A percentile compares a stretch with the other conserved stretches of the same genome.
Evolutionary conservation across 2,329 filamentous ascomycete species (phyloP).

Genomic region (Cladosporium sp.): DNA sequence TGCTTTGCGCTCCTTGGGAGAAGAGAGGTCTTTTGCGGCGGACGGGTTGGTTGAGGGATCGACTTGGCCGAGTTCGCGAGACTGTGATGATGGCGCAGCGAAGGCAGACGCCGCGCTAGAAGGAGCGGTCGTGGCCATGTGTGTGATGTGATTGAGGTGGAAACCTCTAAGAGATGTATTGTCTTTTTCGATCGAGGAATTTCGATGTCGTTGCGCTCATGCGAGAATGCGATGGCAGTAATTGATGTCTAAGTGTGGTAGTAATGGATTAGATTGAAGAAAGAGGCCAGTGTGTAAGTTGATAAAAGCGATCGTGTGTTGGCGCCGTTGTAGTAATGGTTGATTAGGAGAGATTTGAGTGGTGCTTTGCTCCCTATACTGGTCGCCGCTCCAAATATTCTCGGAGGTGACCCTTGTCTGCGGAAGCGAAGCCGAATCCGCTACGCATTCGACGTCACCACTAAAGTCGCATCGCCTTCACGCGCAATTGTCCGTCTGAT

Average conservation of each 20-base stretch:
- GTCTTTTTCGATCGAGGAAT: neutral
- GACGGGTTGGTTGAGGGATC: slow-evolving; percentile 26
- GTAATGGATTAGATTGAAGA: neutral
- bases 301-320: neutral
- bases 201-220: neutral
- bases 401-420: no score
- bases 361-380: neutral
- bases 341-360: neutral
- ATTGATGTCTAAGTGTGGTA: neutral
- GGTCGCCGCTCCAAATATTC: no score
- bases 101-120: slow-evolving; percentile 1
- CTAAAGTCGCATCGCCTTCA: neutral
- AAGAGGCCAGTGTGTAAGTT: neutral
- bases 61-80: slow-evolving; percentile 26
- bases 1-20: slow-evolving; percentile 55
- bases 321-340: neutral
- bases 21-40: slow-evolving; percentile 32
- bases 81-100: slow-evolving; percentile 18
- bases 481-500: neutral
- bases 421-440: neutral
- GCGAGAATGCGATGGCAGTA: neutral
- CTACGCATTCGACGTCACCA: neutral
- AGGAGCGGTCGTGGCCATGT: neutral
- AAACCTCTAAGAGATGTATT: neutral
- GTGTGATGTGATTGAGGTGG: neutral